Conservation (phyloP, 495 filamentous ascomycete genomes). For the Aspergillus olivimuriae region DNA sequence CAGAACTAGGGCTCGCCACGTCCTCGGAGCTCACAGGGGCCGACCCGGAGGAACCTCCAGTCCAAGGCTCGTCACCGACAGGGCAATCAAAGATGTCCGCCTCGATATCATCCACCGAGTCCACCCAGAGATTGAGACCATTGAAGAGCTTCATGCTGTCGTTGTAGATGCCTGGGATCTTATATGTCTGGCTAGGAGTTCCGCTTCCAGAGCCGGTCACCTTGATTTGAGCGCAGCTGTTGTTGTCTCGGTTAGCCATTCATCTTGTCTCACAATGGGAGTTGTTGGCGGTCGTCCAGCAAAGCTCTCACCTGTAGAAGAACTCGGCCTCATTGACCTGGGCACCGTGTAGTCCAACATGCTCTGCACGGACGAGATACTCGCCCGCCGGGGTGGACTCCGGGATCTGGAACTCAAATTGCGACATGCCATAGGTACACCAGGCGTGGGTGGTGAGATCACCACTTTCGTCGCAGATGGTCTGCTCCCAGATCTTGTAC, state of each 20-base stretch:
- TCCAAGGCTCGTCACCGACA: slow-evolving; percentile 15
- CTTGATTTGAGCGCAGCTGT: slow-evolving; percentile 50
- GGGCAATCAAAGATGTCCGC: slow-evolving; percentile 12
- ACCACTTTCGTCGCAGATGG: slow-evolving; percentile 22
- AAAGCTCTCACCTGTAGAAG: slow-evolving; percentile 17
- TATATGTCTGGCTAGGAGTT: slow-evolving; percentile 36
- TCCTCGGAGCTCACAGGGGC: too few species aligned
- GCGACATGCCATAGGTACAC: slow-evolving; percentile 12
- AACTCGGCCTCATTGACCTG: slow-evolving; percentile 16
- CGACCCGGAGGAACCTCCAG: too few species aligned
- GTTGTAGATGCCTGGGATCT: slow-evolving; percentile 49
- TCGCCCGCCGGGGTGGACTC: slow-evolving; percentile 47
- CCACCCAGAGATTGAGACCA: slow-evolving; percentile 13
- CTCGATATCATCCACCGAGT: slow-evolving; percentile 8
- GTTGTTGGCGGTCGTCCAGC: too few species aligned
- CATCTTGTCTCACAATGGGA: too few species aligned
- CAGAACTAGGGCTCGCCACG: too few species aligned
- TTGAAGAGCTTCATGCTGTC: slow-evolving; percentile 17
- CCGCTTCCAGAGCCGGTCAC: slow-evolving; percentile 48
- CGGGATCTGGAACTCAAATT: slow-evolving; percentile 43
- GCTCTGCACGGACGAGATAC: slow-evolving; percentile 57
- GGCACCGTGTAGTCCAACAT: slow-evolving; percentile 34
- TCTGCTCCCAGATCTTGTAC: slow-evolving; percentile 47
- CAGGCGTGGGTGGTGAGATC: slow-evolving; percentile 19
- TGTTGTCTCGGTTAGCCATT: not conserved